Evolutionary conservation across 164 flowering plant species (phyloP).

Genomic region (Nelumbo lutea): DNA sequence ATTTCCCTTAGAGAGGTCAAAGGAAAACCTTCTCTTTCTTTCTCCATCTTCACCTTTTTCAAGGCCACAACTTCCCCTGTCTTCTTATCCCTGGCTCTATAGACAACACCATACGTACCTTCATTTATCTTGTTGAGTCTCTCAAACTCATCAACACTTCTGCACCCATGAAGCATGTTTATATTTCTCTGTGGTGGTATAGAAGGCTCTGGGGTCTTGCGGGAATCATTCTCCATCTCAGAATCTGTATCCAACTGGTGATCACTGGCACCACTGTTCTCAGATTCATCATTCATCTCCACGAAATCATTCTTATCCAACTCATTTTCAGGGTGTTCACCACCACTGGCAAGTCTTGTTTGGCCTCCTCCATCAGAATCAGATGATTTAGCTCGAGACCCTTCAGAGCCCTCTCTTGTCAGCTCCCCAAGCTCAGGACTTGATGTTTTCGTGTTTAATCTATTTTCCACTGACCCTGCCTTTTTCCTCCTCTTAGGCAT

Average conservation of each 20-base stretch:
- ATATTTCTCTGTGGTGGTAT: conserved; percentile 59
- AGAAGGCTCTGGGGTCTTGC: conserved; percentile 37
- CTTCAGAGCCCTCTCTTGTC: conserved; percentile 42
- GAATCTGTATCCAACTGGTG: conserved; percentile 37
- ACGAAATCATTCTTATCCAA: conserved; percentile 37
- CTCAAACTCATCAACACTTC: conserved; percentile 96
- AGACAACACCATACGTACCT: conserved; percentile 98
- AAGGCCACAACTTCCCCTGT: conserved; percentile 89
- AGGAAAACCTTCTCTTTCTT: conserved; percentile 96
- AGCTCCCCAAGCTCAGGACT: conserved; percentile 55
- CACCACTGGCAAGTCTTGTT: conserved; percentile 41
- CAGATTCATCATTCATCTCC: conserved; percentile 46
- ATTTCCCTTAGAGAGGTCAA: conserved; percentile 93
- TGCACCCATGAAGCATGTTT: conserved; percentile 93
- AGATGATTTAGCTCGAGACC: conserved; percentile 34
- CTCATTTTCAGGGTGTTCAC: conserved; percentile 32
- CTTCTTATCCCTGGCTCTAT: conserved; percentile 85
- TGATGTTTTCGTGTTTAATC: conserved; percentile 22
- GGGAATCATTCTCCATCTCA: conserved; percentile 35
- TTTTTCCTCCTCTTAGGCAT: conserved; percentile 39
- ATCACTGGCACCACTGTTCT: conserved; percentile 18
- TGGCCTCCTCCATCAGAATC: conserved; percentile 47
- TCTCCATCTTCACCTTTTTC: conserved; percentile 98
- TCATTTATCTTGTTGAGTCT: conserved; percentile 89
- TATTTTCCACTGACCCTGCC: conserved; percentile 29